phyloP scores from a whole-genome alignment of 1,284 basidiomycete genomes.

The Malassezia slooffiae region DNA sequence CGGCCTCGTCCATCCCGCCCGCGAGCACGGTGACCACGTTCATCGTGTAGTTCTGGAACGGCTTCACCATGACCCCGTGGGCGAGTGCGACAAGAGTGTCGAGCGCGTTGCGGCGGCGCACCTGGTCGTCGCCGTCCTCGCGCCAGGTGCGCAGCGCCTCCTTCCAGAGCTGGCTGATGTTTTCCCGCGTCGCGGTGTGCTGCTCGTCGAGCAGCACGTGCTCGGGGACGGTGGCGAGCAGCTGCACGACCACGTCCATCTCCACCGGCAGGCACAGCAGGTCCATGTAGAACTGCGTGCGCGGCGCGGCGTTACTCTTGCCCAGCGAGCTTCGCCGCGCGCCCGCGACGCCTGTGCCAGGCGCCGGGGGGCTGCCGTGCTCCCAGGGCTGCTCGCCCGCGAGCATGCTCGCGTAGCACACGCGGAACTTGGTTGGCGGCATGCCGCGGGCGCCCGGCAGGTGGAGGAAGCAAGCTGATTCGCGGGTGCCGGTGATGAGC shows the following conservation, averaged over 20 bases:
- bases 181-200: slow-evolving; percentile 28
- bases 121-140: slow-evolving; percentile 26
- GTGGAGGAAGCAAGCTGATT: neutral
- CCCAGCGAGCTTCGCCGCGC: slow-evolving; percentile 20
- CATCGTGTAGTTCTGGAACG: slow-evolving; percentile 34
- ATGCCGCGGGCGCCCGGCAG: neutral
- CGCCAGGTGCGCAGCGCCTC: slow-evolving; percentile 30
- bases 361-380: neutral
- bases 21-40: slow-evolving; percentile 37
- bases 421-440: slow-evolving; percentile 30
- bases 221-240: slow-evolving; percentile 20
- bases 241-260: slow-evolving; percentile 19
- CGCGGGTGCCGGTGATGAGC: too few relatives aligned
- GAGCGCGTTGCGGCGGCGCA: slow-evolving; percentile 29
- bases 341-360: neutral
- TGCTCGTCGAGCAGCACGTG: slow-evolving; percentile 28
- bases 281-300: slow-evolving; percentile 31
- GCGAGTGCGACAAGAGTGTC: slow-evolving; percentile 36
- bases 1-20: slow-evolving; percentile 41
- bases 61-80: slow-evolving; percentile 29
- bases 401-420: slow-evolving; percentile 25
- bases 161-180: slow-evolving; percentile 34
- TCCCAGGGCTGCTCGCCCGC: slow-evolving; percentile 35
- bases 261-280: slow-evolving; percentile 36
- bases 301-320: slow-evolving; percentile 36